Evolutionary conservation across 306 rosid species (phyloP), one percentile per base, ranked within the genome.

Genomic region (Castanospermum australe): DNA sequence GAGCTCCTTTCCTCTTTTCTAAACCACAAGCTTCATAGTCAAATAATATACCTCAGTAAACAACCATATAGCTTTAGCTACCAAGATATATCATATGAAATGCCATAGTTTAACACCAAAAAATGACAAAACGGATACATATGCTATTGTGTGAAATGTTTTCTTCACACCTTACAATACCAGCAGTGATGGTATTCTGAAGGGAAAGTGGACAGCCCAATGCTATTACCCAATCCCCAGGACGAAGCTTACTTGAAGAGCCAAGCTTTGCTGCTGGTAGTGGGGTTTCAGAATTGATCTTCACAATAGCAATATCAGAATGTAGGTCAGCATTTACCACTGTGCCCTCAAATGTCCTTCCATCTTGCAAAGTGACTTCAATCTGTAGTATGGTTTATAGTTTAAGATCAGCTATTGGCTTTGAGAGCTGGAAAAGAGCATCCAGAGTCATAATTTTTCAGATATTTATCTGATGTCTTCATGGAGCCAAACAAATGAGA

Each of bases 171-270:
- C 99, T 95, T 63, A 95, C 89, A 42, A 95, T 95, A 76, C 99
- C 99, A 81, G 97, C 90, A 56, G 99, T 95, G 77, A 95, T 89
- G 4, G 98, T 92, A 81, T 91, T 95, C 88, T 93, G 94, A 84
- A 93, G 96, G n/a, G 96, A 87, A 62, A 75, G 93, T 12, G 99
- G 98, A 83, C 98, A 91, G 20, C 97, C 98, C 82, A 95, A 44
- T 30, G 98, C 91, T 76, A 92, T 33, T 25, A 93, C 97, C 97
- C 98, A 95, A 57, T 95, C 98, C 73, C 99, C 99, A 18, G 99
- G 98, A 51, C 88, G 97, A 73, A 95, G 94, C 86, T 50, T 87
- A 22, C 89, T 83, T 45, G 97, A 95, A 71, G 91, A 87, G 72
- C 99, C 99, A 9, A 91, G 84, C 68, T 90, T 91, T 66, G 96